Conservation (phyloP, 2,329 filamentous ascomycete genomes). For the Cladosporium halotolerans region DNA sequence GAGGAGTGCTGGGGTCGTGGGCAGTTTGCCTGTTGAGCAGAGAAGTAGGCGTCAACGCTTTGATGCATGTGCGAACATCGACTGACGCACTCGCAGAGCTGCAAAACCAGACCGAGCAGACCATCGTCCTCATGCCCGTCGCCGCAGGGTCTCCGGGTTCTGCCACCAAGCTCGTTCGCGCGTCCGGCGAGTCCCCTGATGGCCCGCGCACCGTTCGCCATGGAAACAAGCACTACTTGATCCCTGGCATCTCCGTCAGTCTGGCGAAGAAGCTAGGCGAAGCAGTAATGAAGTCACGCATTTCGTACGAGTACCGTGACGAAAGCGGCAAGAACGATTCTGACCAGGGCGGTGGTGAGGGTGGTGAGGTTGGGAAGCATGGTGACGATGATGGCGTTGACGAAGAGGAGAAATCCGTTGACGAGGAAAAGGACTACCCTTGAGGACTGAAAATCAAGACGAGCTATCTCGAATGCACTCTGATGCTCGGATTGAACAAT, state of each 20-base stretch:
- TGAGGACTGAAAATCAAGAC: too few relatives aligned
- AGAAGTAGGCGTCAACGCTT: not conserved
- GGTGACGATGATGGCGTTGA: not conserved
- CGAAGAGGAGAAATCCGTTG: not conserved
- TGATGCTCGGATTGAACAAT: too few relatives aligned
- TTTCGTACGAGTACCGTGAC: not conserved
- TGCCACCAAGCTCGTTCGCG: too few relatives aligned
- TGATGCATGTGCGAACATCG: not conserved
- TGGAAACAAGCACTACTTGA: too few relatives aligned
- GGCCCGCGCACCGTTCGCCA: too few relatives aligned
- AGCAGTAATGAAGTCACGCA: not conserved
- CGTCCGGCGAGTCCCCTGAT: too few relatives aligned
- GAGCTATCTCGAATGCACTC: too few relatives aligned
- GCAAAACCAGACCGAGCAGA: not conserved
- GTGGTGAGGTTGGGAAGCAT: not conserved
- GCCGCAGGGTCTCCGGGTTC: too few relatives aligned
- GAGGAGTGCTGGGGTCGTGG: not conserved
- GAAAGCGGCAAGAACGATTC: not conserved
- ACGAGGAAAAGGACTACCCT: too few relatives aligned
- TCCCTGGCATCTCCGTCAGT: not conserved
- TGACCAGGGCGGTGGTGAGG: too few relatives aligned
- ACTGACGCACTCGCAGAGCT: not conserved
- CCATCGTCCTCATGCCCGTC: too few relatives aligned
- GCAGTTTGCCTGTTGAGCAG: not conserved
- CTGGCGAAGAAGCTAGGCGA: not conserved